Evolutionary conservation across 305 asterid genomes (phyloP).

Genomic region (Fraxinus sp.): DNA sequence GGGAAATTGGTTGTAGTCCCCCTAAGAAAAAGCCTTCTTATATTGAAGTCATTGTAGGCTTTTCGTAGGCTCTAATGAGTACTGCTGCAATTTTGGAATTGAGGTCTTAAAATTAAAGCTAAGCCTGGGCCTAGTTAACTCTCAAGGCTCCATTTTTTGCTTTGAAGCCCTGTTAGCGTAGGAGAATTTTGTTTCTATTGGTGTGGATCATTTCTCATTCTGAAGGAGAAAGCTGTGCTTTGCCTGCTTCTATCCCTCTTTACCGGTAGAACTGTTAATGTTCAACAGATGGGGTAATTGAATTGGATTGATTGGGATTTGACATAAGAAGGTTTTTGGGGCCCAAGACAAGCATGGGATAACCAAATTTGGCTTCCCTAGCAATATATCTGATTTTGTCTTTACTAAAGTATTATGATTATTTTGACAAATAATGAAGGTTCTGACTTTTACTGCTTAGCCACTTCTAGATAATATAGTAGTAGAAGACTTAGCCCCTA

Average conservation of each 20-base stretch:
- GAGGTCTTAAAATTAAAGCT: background rate
- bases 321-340: background rate
- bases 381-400: background rate
- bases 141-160: background rate
- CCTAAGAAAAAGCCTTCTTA: background rate
- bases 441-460: background rate
- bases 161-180: background rate
- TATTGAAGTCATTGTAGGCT: background rate
- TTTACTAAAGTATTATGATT: background rate
- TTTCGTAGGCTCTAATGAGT: background rate
- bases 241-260: background rate
- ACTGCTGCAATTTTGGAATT: background rate
- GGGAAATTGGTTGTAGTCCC: background rate
- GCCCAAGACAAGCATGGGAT: background rate
- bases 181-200: background rate
- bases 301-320: background rate
- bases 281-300: background rate
- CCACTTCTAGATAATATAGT: background rate
- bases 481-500: background rate
- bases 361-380: background rate
- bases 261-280: background rate
- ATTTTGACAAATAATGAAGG: background rate
- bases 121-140: background rate
- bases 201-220: background rate
- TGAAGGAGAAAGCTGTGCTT: background rate